Percentiles rank a stretch among this genome's conserved stretches.
Evolutionary conservation across 2,329 filamentous ascomycete species (phyloP).

Genomic region (Aspergillus fructus): DNA sequence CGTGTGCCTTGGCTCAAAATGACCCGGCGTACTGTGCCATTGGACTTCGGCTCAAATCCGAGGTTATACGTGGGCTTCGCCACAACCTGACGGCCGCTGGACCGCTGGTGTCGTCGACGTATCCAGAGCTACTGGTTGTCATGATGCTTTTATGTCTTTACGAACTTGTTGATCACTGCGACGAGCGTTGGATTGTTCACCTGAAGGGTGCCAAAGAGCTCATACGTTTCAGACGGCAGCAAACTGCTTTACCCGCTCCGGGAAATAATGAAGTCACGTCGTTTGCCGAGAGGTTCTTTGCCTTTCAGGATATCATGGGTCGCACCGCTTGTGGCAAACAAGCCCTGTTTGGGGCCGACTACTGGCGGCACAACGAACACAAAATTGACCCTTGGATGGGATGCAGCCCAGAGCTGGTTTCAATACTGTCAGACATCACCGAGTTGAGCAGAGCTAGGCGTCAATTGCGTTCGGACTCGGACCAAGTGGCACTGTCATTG

Average conservation of each 20-base stretch:
- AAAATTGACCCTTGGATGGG: slow-evolving; percentile 50
- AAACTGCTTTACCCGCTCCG: slow-evolving; percentile 12
- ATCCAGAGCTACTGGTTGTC: slow-evolving; percentile 40
- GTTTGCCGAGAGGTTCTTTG: slow-evolving; percentile 50
- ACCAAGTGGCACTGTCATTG: slow-evolving; percentile 27
- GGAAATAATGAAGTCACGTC: slow-evolving; percentile 30
- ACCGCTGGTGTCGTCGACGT: slow-evolving; percentile 24
- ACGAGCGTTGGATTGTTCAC: slow-evolving; percentile 50
- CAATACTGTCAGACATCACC: slow-evolving; percentile 49
- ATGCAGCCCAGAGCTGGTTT: slow-evolving; percentile 49
- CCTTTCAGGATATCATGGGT: slow-evolving; percentile 54
- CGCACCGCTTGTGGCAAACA: slow-evolving; percentile 51
- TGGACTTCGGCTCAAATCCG: slow-evolving; percentile 39
- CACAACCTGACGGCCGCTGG: slow-evolving; percentile 31
- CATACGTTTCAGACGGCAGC: slow-evolving; percentile 40
- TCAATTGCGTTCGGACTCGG: slow-evolving; percentile 23
- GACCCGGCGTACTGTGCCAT: slow-evolving; percentile 31
- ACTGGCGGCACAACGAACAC: slow-evolving; percentile 44
- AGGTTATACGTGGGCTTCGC: slow-evolving; percentile 38
- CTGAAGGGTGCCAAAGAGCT: slow-evolving; percentile 50
- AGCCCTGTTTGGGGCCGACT: slow-evolving; percentile 48
- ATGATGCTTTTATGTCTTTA: slow-evolving; percentile 50
- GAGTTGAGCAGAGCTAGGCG: slow-evolving; percentile 44
- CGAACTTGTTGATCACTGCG: slow-evolving; percentile 47
- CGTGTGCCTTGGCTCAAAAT: slow-evolving; percentile 37